Evolutionary conservation across 75 land plant species (phyloP), one percentile per base, ranked within the genome.

Genomic region (Pinus taeda): DNA sequence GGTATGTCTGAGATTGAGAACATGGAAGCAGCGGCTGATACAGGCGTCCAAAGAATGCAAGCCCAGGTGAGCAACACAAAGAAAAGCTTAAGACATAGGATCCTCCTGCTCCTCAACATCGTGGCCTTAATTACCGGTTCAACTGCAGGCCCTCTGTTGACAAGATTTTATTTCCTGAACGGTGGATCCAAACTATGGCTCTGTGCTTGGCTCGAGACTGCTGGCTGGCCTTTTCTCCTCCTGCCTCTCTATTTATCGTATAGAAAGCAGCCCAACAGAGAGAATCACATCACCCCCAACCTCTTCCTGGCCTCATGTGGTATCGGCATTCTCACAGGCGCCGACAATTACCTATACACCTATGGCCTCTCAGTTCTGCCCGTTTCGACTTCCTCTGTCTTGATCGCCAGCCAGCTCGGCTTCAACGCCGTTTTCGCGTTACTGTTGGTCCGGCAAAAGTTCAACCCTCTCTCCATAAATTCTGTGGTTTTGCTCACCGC

Each of bases 171-270:
- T 73, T 88, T 83, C 83, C 17, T 88, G 81, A 82, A 74, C 20
- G 90, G 90, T 5, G 91, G 88, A 55, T 36, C 74, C 18, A 39
- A 85, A 2, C 60, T 70, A 64, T 89, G 91, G 91, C 33, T 86
- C 13, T 74, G 79, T 0, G 77, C 85, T 57, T 83, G 83, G 79
- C 60, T 86, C 13, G 76, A 81, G 21, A 81, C 89, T 22, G 79
- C 57, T 11, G 91, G 86, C 12, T 92, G 78, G 76, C 94, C 94
- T 3, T 4, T 89, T 58, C 65, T 87, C 6, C 61, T 91, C 77
- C 3, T 83, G 72, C 89, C 88, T 21, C 76, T 89, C 58, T 15
- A 17, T 14, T 5, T 80, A 62, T 57, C 67, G 24, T 82, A 72
- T 75, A 4, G 64, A 17, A 71, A 24, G 17, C 82, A 81, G 29